Base-by-base conservation (phyloP, 805 yeast species). In the Yamadazyma sp. region DNA sequence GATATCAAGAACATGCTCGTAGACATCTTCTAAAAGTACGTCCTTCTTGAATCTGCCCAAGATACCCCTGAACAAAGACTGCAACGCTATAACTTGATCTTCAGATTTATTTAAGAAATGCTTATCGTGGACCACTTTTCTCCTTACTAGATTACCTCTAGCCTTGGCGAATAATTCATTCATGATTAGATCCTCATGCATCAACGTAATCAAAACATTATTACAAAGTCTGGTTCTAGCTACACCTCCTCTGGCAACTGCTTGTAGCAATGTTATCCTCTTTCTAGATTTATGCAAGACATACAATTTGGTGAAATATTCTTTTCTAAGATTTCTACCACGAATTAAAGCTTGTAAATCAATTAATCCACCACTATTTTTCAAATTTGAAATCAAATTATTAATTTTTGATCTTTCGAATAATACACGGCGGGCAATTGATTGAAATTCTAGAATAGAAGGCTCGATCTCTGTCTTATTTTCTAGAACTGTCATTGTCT, bases 61-160 rank as follows among this genome's bases (percentile, higher is more conserved):
- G 5, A 80, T 74, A 18, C 91, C 94, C 44, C 88, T 70, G 36
- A 80, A 62, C 5, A 60, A 45, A 0, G 85, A 70, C 55, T 86
- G 93, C 3, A 84, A 42, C 2, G 55, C 51, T 2, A 69, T 49
- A 1, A 78, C 49, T 2, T 63, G 49, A 2, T 27, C 25, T 20
- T 49, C 59, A 18, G 40, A 35, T 9, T 40, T 25, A 10, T 34
- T 22, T 18, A 60, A 35, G 2, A 36, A 43, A 2, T 34, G 27
- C 26, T 55, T 53, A 22, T 45, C 48, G 7, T 26, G 13, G 0
- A 13, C 30, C 4, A 69, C 36, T 7, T 51, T 46, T 1, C 40
- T 48, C 43, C 80, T 56, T 0, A 62, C 50, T 9, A 53, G 35
- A 20, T 57, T 55, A 1, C 80, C 81, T 40, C 76, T 59, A 2